phyloP scores from a whole-genome alignment of 2,329 filamentous ascomycete species.

The Claviceps sp. region DNA sequence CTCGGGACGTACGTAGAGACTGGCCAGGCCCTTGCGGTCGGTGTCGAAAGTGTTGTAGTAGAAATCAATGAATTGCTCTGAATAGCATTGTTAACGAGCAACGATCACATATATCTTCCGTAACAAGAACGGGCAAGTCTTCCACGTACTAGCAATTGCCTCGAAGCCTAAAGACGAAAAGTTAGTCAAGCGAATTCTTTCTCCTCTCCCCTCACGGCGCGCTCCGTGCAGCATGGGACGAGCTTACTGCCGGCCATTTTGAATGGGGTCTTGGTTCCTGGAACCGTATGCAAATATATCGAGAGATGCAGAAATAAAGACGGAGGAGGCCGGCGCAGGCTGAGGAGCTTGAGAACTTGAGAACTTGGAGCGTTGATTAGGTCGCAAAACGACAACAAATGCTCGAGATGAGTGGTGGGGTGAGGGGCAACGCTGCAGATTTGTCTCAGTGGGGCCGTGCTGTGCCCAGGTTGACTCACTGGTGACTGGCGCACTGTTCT shows the following conservation, averaged over 20 bases:
- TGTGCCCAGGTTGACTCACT: conserved; percentile 8
- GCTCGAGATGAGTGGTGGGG: conserved; percentile 15
- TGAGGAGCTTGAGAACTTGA: conserved; percentile 1
- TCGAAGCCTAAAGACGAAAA: conserved; percentile 25
- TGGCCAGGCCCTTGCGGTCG: conserved; percentile 49
- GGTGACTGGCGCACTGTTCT: not conserved
- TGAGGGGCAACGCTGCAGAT: conserved; percentile 24
- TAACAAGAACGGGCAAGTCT: not conserved
- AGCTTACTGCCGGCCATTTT: conserved; percentile 22
- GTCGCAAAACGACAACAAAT: conserved; percentile 17
- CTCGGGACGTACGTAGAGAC: conserved; percentile 67
- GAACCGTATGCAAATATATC: not conserved
- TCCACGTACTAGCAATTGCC: conserved; percentile 32
- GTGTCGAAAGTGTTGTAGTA: conserved; percentile 84
- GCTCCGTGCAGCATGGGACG: not conserved
- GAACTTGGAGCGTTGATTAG: conserved; percentile 13
- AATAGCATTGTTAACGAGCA: conserved; percentile 2
- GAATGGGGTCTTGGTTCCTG: conserved; percentile 7
- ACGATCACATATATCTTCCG: not conserved
- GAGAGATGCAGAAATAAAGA: conserved; percentile 3
- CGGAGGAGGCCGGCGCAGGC: conserved; percentile 1
- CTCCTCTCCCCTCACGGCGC: conserved; percentile 6
- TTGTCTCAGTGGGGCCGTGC: conserved; percentile 10
- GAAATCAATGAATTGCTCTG: conserved; percentile 77
- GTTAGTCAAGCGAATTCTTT: conserved; percentile 10